These are phyloP conservation scores for Inonotus hispidus DNA, from an alignment of 1,284 basidiomycete genomes.

Conservation along the genomic window DNA sequence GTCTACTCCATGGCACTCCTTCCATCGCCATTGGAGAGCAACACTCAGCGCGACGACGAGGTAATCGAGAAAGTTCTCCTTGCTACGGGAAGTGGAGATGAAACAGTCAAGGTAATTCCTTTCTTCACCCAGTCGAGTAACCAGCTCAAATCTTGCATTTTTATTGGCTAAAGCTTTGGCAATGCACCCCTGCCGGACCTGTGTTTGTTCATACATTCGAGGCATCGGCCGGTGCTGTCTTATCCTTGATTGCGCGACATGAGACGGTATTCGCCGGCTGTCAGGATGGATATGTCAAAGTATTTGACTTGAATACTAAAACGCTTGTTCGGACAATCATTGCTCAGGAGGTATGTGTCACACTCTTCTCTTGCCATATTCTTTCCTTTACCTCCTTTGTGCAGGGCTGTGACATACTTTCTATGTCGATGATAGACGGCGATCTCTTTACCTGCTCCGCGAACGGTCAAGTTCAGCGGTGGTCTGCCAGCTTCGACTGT, in stretches of 20 bases:
- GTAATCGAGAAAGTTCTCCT: conserved; percentile 46
- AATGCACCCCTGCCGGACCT: conserved; percentile 44
- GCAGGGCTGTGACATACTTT: conserved; percentile 73
- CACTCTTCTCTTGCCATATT: neutral
- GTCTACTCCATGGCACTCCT: conserved; percentile 81
- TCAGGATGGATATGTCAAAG: conserved; percentile 89
- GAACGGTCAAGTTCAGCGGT: conserved; percentile 77
- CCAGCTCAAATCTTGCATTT: conserved; percentile 10
- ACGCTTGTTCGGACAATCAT: conserved; percentile 83
- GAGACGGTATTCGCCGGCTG: conserved; percentile 89
- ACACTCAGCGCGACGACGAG: conserved; percentile 28
- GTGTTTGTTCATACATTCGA: conserved; percentile 55
- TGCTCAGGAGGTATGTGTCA: conserved; percentile 60
- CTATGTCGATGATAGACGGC: conserved; percentile 67
- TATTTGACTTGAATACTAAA: conserved; percentile 88
- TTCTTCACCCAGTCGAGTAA: conserved; percentile 3
- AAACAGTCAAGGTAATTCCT: conserved; percentile 66
- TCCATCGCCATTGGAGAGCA: conserved; percentile 36
- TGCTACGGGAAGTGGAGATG: conserved; percentile 85
- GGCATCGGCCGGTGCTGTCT: conserved; percentile 63
- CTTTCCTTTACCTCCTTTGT: neutral
- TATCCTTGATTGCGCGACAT: conserved; percentile 72
- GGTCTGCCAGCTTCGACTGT: conserved; percentile 79
- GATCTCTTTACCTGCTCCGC: conserved; percentile 83
- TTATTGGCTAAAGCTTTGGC: conserved; percentile 75